Percentiles rank a stretch among this genome's conserved stretches.
phyloP scores from a whole-genome alignment of 306 rosid species.

The Rosa persica region DNA sequence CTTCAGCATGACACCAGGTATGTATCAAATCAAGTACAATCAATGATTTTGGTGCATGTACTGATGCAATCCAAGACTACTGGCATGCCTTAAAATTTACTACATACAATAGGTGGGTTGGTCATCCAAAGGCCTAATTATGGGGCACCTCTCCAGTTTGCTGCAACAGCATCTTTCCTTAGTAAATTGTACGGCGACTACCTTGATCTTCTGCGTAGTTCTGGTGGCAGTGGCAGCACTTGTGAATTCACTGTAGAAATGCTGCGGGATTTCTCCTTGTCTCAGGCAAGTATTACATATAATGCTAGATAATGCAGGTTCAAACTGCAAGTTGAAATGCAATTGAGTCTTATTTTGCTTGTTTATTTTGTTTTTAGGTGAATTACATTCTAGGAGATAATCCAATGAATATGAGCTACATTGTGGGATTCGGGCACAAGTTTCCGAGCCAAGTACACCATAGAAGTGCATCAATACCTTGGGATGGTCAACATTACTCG shows the following conservation, averaged over 20 bases:
- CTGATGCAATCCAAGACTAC: background rate
- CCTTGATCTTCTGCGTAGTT: conserved; percentile 47
- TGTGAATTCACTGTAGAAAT: conserved; percentile 41
- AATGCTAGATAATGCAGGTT: background rate
- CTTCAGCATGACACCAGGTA: conserved; percentile 60
- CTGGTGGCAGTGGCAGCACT: conserved; percentile 43
- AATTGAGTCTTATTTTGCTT: conserved; percentile 1
- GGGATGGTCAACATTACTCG: conserved; percentile 42
- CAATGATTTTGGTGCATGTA: background rate
- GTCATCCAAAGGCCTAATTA: conserved; percentile 47
- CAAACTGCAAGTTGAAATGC: background rate
- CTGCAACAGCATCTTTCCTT: conserved; percentile 80
- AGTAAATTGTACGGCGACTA: conserved; percentile 75
- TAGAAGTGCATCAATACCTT: conserved; percentile 76
- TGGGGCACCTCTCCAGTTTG: conserved; percentile 57
- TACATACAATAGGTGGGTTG: conserved; percentile 52
- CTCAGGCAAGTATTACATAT: conserved; percentile 53
- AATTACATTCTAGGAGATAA: conserved; percentile 78
- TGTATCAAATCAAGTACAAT: conserved; percentile 6
- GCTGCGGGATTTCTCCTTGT: conserved; percentile 50
- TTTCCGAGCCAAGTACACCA: conserved; percentile 75
- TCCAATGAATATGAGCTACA: conserved; percentile 74
- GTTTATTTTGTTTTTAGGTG: conserved; percentile 37
- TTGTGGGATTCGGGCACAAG: conserved; percentile 65
- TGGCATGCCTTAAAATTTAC: background rate